Evolutionary conservation across 75 land plant species (phyloP).

Genomic region (Pinus taeda): DNA sequence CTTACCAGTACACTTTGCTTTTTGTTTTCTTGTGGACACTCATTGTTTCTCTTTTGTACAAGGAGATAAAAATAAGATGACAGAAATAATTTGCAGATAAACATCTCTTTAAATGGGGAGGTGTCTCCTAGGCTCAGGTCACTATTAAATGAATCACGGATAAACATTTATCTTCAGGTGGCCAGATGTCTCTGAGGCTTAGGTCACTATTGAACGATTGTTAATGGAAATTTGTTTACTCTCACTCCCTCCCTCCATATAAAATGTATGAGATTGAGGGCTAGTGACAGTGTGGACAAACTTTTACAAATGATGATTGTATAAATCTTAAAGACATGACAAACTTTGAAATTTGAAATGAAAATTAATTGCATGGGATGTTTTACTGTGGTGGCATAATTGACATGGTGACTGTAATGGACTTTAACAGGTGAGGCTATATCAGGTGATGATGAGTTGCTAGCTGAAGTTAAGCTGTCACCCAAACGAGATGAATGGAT

Average conservation of each 20-base stretch:
- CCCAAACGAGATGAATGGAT: conserved; percentile 93
- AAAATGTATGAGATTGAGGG: neutral
- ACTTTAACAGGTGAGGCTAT: conserved; percentile 67
- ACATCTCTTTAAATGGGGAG: neutral
- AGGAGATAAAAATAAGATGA: too few species aligned
- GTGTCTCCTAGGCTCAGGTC: neutral
- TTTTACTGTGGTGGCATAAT: neutral
- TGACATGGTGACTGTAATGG: neutral
- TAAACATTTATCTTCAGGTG: neutral
- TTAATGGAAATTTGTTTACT: neutral
- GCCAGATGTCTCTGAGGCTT: neutral
- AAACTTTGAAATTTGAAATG: neutral
- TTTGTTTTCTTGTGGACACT: too few species aligned
- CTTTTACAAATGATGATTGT: neutral
- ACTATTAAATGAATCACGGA: neutral
- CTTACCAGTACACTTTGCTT: too few species aligned
- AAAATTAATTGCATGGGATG: neutral
- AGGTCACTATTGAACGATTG: neutral
- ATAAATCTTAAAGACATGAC: neutral
- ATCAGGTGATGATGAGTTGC: conserved; percentile 89
- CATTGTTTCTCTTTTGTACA: too few species aligned
- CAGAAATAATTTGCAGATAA: neutral
- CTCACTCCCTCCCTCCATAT: too few species aligned
- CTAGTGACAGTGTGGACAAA: neutral
- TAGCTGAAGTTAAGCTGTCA: conserved; percentile 40